Percentiles rank a stretch among this genome's conserved stretches.
Evolutionary conservation across 1,139 yeast genomes (phyloP).

Genomic region (Spathaspora sp.): DNA sequence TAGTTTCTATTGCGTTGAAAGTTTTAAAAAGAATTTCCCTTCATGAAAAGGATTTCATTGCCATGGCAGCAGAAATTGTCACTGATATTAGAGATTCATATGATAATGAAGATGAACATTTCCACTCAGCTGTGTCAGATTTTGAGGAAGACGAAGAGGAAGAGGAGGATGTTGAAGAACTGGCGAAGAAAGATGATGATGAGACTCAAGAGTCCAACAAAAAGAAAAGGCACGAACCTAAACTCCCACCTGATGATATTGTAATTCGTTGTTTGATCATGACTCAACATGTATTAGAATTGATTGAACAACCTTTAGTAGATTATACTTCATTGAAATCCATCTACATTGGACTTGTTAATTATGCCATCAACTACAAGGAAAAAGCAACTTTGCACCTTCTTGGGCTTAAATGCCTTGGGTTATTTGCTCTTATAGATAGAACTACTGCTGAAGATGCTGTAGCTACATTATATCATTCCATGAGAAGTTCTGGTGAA

Average conservation of each 20-base stretch:
- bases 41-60: slow-evolving; percentile 79
- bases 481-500: slow-evolving; percentile 66
- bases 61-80: slow-evolving; percentile 82
- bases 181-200: slow-evolving; percentile 19
- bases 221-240: slow-evolving; percentile 36
- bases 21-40: slow-evolving; percentile 72
- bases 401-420: slow-evolving; percentile 73
- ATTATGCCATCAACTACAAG: slow-evolving; percentile 72
- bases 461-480: slow-evolving; percentile 55
- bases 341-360: slow-evolving; percentile 71
- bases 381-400: slow-evolving; percentile 59
- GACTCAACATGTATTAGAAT: slow-evolving; percentile 69
- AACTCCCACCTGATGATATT: slow-evolving; percentile 47
- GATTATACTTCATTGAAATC: slow-evolving; percentile 72
- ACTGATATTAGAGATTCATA: slow-evolving; percentile 79
- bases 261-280: slow-evolving; percentile 67
- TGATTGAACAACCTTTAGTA: slow-evolving; percentile 63
- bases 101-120: slow-evolving; percentile 40
- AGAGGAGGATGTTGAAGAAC: slow-evolving; percentile 20
- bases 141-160: slow-evolving; percentile 24
- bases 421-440: slow-evolving; percentile 76
- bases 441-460: slow-evolving; percentile 66
- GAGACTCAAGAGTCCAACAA: slow-evolving; percentile 22
- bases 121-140: slow-evolving; percentile 56
- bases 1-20: slow-evolving; percentile 58